Base-by-base conservation (phyloP, 805 yeast genomes). In the Yamadazyma tumulicola region DNA sequence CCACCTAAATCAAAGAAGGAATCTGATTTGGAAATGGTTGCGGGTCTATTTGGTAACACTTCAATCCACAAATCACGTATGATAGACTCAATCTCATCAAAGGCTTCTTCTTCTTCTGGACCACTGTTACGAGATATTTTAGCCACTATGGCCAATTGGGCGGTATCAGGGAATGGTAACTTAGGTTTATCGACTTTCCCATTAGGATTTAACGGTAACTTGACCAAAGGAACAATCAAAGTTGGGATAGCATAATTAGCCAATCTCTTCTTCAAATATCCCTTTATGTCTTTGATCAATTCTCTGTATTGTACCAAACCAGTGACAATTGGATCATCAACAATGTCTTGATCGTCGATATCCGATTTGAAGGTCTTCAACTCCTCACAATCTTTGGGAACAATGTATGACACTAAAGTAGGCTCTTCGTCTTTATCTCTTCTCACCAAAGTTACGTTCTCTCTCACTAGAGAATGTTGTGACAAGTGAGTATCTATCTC, bases 171-270 rank as follows among this genome's bases (percentile, higher is more conserved):
- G 76, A 85, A 87, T 29, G 96, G 97, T 42, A 93, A 68, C 52
- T 91, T 88, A 23, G 97, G 97, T 67, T 93, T 93, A 66, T 93
- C 99, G 39, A 93, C 87, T 62, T 93, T 93, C 49, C 99, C 99
- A 58, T 93, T 93, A 40, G 99, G 99, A 63, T 93, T 93, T 61
- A 93, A 71, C 17, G 98, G 98, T 55, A 93, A 64, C 50, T 79
- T 81, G 17, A 75, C 70, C 67, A 94, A 70, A 11, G 97, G 97
- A 32, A 93, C 91, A 51, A 93, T 80, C 22, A 91, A 69, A 1
- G 96, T 74, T 29, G 99, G 99, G 30, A 93, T 81, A 12, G 98
- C 96, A 57, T 93, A 93, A 10, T 84, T 73, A 0, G 98, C 97
- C 39, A 93, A 72, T 62, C 95, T 81, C 52, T 81, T 86, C 64